Evolutionary conservation across 176 grass and related monocot species (phyloP).

Genomic region (Metroxylon sagu): DNA sequence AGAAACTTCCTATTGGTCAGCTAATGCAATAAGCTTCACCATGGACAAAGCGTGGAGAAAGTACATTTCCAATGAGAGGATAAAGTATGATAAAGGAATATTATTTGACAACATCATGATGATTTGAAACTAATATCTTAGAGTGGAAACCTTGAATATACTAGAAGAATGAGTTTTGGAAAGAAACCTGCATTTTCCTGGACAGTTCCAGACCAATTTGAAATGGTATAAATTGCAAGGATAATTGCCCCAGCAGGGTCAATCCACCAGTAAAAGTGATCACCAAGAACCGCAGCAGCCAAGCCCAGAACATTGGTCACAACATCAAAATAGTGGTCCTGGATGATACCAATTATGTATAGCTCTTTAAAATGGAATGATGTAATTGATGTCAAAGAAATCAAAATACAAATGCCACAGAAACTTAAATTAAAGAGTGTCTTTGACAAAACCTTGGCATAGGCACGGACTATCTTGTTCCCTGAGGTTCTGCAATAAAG

Average conservation of each 20-base stretch:
- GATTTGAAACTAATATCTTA: too few relatives aligned
- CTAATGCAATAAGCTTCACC: too few relatives aligned
- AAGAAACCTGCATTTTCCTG: constrained; percentile 87
- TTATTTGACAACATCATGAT: too few relatives aligned
- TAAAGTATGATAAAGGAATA: too few relatives aligned
- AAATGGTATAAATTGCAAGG: constrained; percentile 87
- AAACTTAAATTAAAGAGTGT: neutral
- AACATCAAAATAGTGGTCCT: constrained; percentile 97
- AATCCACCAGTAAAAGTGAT: constrained; percentile 93
- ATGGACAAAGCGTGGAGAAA: too few relatives aligned
- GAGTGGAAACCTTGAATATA: too few relatives aligned
- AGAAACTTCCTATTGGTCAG: too few relatives aligned
- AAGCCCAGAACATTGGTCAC: constrained; percentile 85
- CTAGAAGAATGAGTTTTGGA: too few relatives aligned
- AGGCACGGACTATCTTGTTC: constrained; percentile 85
- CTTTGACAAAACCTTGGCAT: constrained; percentile 50
- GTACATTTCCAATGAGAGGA: too few relatives aligned
- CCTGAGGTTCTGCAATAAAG: constrained; percentile 75
- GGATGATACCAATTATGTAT: neutral
- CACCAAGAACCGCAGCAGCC: constrained; percentile 77
- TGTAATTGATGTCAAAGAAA: neutral
- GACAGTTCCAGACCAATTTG: constrained; percentile 93
- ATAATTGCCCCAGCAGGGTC: constrained; percentile 73
- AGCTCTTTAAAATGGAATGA: neutral
- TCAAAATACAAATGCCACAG: neutral